phyloP scores from a whole-genome alignment of 495 filamentous ascomycete species.

The Penicillium daleae region DNA sequence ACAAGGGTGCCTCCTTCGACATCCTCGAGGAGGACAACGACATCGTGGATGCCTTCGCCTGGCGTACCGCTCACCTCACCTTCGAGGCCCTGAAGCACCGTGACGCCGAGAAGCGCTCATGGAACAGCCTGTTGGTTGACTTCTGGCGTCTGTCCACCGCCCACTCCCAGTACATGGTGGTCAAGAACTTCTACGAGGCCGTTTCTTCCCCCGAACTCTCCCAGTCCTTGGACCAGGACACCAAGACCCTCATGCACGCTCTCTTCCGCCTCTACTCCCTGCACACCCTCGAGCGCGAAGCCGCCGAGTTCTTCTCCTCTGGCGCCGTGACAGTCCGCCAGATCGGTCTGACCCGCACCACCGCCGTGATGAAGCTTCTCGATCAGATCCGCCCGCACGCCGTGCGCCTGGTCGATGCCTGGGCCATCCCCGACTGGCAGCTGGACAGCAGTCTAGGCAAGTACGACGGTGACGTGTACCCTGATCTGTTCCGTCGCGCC shows the following conservation, averaged over 20 bases:
- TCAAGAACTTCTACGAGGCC: slow-evolving; percentile 74
- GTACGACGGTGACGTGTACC: slow-evolving; percentile 69
- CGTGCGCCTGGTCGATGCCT: slow-evolving; percentile 65
- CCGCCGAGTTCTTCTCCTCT: slow-evolving; percentile 67
- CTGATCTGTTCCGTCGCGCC: slow-evolving; percentile 68
- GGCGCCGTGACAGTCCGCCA: slow-evolving; percentile 65
- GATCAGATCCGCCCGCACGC: slow-evolving; percentile 71
- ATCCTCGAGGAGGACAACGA: slow-evolving; percentile 64
- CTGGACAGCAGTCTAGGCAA: slow-evolving; percentile 66
- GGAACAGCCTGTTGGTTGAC: slow-evolving; percentile 73
- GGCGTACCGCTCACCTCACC: slow-evolving; percentile 68
- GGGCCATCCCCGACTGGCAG: slow-evolving; percentile 72
- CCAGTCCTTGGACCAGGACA: slow-evolving; percentile 54
- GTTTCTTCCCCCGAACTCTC: slow-evolving; percentile 53
- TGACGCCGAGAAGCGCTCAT: slow-evolving; percentile 68
- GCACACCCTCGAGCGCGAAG: slow-evolving; percentile 67
- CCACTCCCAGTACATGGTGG: slow-evolving; percentile 69
- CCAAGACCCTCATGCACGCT: slow-evolving; percentile 56
- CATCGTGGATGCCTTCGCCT: slow-evolving; percentile 70
- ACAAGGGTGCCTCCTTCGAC: slow-evolving; percentile 70
- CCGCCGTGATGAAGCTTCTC: slow-evolving; percentile 64
- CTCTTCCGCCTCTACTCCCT: slow-evolving; percentile 70
- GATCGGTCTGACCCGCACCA: slow-evolving; percentile 63
- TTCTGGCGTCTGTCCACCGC: slow-evolving; percentile 73
- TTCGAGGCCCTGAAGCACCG: slow-evolving; percentile 74